A percentile compares a stretch with the other conserved stretches of the same genome.
These are phyloP conservation scores for Gynochthodes officinalis DNA, from an alignment of 257 asterid genomes.

Conservation along the genomic window DNA sequence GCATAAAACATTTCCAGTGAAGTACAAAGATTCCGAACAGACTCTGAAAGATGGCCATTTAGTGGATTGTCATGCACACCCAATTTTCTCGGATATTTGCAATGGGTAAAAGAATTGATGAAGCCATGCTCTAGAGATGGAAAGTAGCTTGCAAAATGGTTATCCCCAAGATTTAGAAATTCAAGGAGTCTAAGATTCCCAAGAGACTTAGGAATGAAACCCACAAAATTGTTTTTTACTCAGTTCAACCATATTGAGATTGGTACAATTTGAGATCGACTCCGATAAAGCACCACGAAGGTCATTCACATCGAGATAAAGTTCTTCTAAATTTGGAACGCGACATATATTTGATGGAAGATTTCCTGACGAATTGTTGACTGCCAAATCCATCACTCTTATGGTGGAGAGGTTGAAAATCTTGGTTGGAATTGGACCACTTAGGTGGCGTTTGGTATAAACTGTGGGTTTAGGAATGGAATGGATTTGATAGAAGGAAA, in stretches of 20 bases:
- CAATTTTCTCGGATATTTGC: not conserved
- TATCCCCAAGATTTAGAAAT: slow-evolving; percentile 10
- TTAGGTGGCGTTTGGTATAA: no score
- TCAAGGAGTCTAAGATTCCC: slow-evolving; percentile 27
- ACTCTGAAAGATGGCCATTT: slow-evolving; percentile 19
- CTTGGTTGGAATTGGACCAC: no score
- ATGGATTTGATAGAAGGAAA: no score
- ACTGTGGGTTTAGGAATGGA: no score
- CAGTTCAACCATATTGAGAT: slow-evolving; percentile 11
- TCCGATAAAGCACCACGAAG: no score
- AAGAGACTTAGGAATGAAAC: slow-evolving; percentile 30
- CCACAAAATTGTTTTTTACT: slow-evolving; percentile 19
- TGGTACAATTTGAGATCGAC: slow-evolving; percentile 11
- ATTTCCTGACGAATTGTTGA: no score
- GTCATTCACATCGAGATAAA: no score
- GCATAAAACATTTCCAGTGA: not conserved
- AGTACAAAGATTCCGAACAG: slow-evolving; percentile 30
- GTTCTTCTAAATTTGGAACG: no score
- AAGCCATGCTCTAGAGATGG: slow-evolving; percentile 9
- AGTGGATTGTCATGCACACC: slow-evolving; percentile 9
- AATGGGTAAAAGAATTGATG: slow-evolving; percentile 16
- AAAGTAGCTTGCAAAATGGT: slow-evolving; percentile 18
- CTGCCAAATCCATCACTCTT: no score
- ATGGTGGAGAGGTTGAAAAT: no score
- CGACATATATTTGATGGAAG: no score